Conservation (phyloP, 768 basidiomycete species). For the Suillus bovinus region DNA sequence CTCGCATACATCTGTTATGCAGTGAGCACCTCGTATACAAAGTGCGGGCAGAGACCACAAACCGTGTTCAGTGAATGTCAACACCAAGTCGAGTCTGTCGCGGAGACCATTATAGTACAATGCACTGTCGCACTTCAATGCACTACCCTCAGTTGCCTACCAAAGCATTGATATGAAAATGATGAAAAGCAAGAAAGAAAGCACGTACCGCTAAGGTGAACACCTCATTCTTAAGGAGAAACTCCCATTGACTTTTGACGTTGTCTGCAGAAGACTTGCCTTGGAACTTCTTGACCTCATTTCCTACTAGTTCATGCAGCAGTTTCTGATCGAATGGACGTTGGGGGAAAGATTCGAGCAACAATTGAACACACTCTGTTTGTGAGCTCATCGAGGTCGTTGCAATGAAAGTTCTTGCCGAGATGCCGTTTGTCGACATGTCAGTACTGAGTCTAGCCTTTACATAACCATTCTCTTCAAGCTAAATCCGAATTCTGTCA, state of each 20-base stretch:
- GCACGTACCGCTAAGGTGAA: slow-evolving; percentile 68
- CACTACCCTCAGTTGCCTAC: slow-evolving; percentile 68
- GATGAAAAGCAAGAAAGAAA: background rate
- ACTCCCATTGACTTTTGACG: slow-evolving; percentile 74
- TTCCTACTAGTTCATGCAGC: slow-evolving; percentile 51
- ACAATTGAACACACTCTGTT: slow-evolving; percentile 46
- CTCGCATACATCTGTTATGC: slow-evolving; percentile 69
- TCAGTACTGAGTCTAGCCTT: background rate
- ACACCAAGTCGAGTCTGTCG: slow-evolving; percentile 67
- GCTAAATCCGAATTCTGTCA: no score
- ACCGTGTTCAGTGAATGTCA: slow-evolving; percentile 81
- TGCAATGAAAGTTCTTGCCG: slow-evolving; percentile 14
- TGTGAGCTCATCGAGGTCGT: slow-evolving; percentile 49
- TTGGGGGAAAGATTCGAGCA: slow-evolving; percentile 54
- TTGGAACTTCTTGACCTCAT: slow-evolving; percentile 44
- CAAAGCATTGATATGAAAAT: background rate
- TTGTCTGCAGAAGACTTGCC: slow-evolving; percentile 53
- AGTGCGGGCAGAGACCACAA: slow-evolving; percentile 23
- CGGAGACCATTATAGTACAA: slow-evolving; percentile 63
- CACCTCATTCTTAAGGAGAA: slow-evolving; percentile 66
- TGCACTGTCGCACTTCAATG: slow-evolving; percentile 50
- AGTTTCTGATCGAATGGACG: slow-evolving; percentile 47
- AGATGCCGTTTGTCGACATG: slow-evolving; percentile 22
- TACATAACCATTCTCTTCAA: no score
- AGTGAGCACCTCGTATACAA: slow-evolving; percentile 5